Conservation (phyloP, 768 basidiomycete genomes). For the Suillus discolor region DNA sequence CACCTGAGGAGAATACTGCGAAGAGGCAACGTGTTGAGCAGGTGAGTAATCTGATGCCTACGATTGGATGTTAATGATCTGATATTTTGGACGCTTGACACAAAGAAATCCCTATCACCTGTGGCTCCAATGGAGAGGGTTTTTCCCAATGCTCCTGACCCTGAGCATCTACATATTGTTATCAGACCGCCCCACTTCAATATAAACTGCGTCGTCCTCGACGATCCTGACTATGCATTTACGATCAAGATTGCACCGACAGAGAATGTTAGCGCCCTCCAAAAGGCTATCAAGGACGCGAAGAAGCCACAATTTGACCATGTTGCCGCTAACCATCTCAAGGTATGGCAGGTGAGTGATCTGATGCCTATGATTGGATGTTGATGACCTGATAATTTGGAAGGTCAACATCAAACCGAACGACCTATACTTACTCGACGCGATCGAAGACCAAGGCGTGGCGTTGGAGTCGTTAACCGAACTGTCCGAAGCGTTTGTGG, state of each 20-base stretch:
- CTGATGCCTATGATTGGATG: background rate
- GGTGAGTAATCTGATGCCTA: too few species aligned
- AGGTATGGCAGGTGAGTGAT: background rate
- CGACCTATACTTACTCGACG: too few species aligned
- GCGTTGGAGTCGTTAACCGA: background rate
- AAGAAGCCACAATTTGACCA: background rate
- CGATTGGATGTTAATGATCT: too few species aligned
- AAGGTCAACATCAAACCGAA: background rate
- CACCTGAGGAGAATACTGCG: background rate
- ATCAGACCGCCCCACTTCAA: background rate
- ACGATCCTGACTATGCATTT: background rate
- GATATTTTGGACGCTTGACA: too few species aligned
- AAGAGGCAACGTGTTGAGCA: too few species aligned
- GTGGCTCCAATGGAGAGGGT: background rate
- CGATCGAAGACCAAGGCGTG: background rate
- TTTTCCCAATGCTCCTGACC: background rate
- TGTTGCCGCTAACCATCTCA: background rate
- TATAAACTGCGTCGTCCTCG: background rate
- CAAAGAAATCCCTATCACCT: background rate
- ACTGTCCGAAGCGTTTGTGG: too few species aligned
- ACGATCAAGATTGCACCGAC: background rate
- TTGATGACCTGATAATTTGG: background rate
- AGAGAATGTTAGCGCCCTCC: background rate
- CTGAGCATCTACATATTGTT: constrained; percentile 6
- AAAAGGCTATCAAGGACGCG: background rate